Evolutionary conservation across 495 filamentous ascomycete species (phyloP), one percentile per base, ranked within the genome.

Genomic region (Pyronema domesticum): DNA sequence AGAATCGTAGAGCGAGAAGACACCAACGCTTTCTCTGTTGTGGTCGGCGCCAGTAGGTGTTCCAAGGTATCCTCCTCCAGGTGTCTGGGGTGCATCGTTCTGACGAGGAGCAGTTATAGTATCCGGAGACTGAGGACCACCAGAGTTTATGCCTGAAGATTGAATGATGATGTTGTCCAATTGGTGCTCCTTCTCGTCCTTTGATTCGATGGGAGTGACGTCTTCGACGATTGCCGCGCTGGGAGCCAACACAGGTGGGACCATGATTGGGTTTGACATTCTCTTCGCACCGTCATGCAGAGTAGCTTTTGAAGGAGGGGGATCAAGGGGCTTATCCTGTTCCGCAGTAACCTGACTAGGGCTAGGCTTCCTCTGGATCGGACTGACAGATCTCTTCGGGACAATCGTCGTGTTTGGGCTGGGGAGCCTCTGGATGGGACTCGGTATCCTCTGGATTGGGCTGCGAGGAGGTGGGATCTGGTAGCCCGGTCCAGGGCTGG

Each of bases 1-100:
- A 14, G 53, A 60, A 49, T 64, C 60, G n/a, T 63, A 64, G 7
- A 64, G n/a, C 51, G 52, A 56, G 15, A 63, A 60, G n/a, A 57
- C 57, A 8, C 57, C 60, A 43, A 57, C 34, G 15, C 57, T 60
- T 14, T 59, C 60, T 46, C 60, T 58, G 19, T 49, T 49, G 7
- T 35, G 14, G n/a, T 42, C 13, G 48, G 48, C 13, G 8, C 13
- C 7, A n/a, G 6, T 14, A 30, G 48, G 48, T 18, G 18, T 17
- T n/a, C 3, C 48, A 30, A 30, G 23, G 23, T 30, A 30, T 30
- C 23, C 23, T 30, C 23, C 23, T 30, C 23, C 23, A 30, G 23
- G 23, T 30, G 23, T 30, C 23, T 30, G 23, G 1, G 23, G 23
- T 30, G 23, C 23, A 30, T 30, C 23, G 23, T 30, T 30, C 23